Evolutionary conservation across 106 monocot genomes (phyloP).

Genomic region (Allium cepa): DNA sequence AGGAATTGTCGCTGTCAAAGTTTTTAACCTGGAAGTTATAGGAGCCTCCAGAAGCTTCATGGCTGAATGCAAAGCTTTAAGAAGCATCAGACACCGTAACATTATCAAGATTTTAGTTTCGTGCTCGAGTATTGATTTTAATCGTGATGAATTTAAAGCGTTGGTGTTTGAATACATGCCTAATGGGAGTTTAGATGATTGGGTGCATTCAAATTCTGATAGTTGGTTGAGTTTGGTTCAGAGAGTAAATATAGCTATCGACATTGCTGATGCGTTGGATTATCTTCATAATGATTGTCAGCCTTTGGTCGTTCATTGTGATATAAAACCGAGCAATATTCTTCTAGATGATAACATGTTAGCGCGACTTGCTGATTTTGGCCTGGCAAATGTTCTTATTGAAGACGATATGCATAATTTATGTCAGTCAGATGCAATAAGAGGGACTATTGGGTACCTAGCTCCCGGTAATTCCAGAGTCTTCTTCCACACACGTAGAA

Average conservation of each 20-base stretch:
- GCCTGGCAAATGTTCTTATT: conserved; percentile 11
- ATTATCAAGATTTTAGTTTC: conserved; percentile 1
- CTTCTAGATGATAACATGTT: too few species aligned
- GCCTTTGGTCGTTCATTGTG: too few species aligned
- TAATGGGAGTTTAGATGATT: too few species aligned
- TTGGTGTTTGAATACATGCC: conserved; percentile 1
- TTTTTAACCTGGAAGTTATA: not conserved
- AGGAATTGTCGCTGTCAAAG: conserved; percentile 2
- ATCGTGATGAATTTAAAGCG: conserved; percentile 7
- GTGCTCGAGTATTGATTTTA: conserved; percentile 6
- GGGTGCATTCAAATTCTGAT: conserved; percentile 12
- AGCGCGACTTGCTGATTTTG: conserved; percentile 13
- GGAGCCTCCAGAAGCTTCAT: not conserved
- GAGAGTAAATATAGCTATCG: conserved; percentile 6
- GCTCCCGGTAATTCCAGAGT: too few species aligned
- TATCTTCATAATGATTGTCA: conserved; percentile 10
- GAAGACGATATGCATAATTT: conserved; percentile 21
- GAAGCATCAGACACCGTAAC: not conserved
- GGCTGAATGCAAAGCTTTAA: conserved; percentile 2
- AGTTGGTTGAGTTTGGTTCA: conserved; percentile 7
- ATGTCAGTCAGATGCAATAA: too few species aligned
- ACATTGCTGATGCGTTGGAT: conserved; percentile 15
- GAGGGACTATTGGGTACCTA: too few species aligned
- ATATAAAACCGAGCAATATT: too few species aligned
- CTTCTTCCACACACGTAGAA: too few species aligned